Evolutionary conservation across 2,329 filamentous ascomycete species (phyloP).

Genomic region (Sclerotiophoma versabilis): DNA sequence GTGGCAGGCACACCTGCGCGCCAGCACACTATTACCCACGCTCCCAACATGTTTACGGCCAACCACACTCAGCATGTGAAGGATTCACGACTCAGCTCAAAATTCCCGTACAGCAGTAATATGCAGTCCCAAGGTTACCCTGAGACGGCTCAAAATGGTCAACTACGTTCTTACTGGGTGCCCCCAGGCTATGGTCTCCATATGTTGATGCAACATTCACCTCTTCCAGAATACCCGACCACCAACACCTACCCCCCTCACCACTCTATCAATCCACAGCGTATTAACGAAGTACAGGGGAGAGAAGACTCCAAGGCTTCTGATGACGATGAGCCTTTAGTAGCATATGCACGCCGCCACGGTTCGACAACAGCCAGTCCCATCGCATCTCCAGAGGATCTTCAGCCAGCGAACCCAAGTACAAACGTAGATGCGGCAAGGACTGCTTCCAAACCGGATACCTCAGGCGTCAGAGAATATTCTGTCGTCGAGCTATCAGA

Average conservation of each 20-base stretch:
- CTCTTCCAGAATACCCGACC: neutral
- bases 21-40: neutral
- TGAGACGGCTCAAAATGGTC: neutral
- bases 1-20: neutral
- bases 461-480: neutral
- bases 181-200: neutral
- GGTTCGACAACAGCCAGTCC: neutral
- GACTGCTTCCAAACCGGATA: neutral
- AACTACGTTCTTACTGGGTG: neutral
- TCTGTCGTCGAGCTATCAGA: conserved; percentile 10
- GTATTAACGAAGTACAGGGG: neutral
- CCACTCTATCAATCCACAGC: neutral
- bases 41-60: neutral
- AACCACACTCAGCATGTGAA: neutral
- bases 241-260: neutral
- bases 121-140: neutral
- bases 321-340: conserved; percentile 31
- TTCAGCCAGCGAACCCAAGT: neutral
- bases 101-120: neutral
- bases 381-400: neutral
- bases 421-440: no score
- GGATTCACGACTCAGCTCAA: neutral
- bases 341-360: conserved; percentile 17
- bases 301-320: conserved; percentile 2
- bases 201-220: neutral